These are phyloP conservation scores for Lasiosphaeria ovina DNA, from an alignment of 495 filamentous ascomycete species.

Conservation along the genomic window DNA sequence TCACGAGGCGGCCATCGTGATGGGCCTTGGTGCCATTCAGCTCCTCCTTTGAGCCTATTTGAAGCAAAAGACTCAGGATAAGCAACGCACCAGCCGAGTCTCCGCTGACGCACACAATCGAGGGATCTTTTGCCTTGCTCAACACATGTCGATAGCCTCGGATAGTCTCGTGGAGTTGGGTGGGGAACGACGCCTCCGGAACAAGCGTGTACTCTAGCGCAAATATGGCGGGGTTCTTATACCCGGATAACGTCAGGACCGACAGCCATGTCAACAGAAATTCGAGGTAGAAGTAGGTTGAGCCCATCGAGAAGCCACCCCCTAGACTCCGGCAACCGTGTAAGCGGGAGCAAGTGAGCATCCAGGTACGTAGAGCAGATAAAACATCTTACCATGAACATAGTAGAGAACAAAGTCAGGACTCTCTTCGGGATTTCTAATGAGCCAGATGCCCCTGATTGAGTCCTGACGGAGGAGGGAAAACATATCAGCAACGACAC, in stretches of 20 bases:
- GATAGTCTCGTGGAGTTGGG: constrained; percentile 63
- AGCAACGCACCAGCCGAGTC: constrained; percentile 75
- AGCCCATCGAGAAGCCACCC: constrained; percentile 77
- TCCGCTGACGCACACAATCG: constrained; percentile 61
- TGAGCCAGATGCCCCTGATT: constrained; percentile 63
- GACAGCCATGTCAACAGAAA: constrained; percentile 67
- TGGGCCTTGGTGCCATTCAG: constrained; percentile 5
- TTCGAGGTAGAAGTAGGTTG: constrained; percentile 75
- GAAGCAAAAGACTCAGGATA: constrained; percentile 63
- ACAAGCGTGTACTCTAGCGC: constrained; percentile 75
- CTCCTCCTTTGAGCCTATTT: constrained; percentile 37
- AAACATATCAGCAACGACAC: constrained; percentile 11
- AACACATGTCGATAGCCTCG: constrained; percentile 66
- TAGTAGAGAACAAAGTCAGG: constrained; percentile 74
- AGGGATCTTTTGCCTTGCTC: constrained; percentile 49
- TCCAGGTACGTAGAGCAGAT: background rate
- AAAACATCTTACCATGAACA: constrained; percentile 57
- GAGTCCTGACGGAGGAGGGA: constrained; percentile 6
- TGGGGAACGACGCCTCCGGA: constrained; percentile 68
- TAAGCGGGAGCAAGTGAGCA: background rate
- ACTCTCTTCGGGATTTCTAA: constrained; percentile 44
- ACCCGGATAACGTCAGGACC: constrained; percentile 57
- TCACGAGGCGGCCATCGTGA: constrained; percentile 22
- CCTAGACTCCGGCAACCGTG: constrained; percentile 34
- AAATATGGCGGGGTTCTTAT: constrained; percentile 72